Evolutionary conservation across 1,284 basidiomycete species (phyloP).

Genomic region (Naganishia albida): DNA sequence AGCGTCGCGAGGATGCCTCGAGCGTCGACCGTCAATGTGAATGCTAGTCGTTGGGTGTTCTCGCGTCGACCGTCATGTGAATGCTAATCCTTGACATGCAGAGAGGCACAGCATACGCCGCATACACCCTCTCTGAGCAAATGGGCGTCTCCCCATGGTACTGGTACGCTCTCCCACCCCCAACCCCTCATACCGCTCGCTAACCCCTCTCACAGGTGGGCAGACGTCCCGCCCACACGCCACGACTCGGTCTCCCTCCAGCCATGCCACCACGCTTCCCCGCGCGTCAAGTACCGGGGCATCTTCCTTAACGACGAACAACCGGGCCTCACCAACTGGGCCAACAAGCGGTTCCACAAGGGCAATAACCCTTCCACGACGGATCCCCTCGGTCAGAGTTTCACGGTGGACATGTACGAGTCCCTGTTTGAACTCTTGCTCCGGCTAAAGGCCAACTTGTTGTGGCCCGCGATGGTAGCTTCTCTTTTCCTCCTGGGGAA

Average conservation of each 20-base stretch:
- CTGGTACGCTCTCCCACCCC: slow-evolving; percentile 30
- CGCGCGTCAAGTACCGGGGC: slow-evolving; percentile 71
- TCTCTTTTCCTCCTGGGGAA: slow-evolving; percentile 7
- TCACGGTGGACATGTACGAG: slow-evolving; percentile 60
- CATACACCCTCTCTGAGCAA: slow-evolving; percentile 72
- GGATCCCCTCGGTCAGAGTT: slow-evolving; percentile 34
- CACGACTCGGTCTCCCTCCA: slow-evolving; percentile 60
- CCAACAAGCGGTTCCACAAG: slow-evolving; percentile 66
- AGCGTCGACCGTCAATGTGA: neutral
- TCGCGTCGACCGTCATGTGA: neutral
- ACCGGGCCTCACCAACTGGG: slow-evolving; percentile 61
- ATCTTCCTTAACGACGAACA: slow-evolving; percentile 66
- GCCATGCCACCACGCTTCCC: slow-evolving; percentile 63
- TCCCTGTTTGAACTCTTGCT: slow-evolving; percentile 64
- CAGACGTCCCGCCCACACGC: slow-evolving; percentile 64
- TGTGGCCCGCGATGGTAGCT: slow-evolving; percentile 58
- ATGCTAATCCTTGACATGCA: slow-evolving; percentile 60
- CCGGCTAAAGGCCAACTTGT: slow-evolving; percentile 68
- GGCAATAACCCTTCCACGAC: slow-evolving; percentile 58
- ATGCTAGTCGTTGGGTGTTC: slow-evolving; percentile 60
- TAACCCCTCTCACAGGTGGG: slow-evolving; percentile 53
- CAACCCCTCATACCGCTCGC: neutral
- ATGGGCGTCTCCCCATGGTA: slow-evolving; percentile 59
- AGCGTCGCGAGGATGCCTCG: neutral
- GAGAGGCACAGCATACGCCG: slow-evolving; percentile 62